Evolutionary conservation across 2,329 filamentous ascomycete genomes (phyloP).

Genomic region (Colletotrichum phormii): DNA sequence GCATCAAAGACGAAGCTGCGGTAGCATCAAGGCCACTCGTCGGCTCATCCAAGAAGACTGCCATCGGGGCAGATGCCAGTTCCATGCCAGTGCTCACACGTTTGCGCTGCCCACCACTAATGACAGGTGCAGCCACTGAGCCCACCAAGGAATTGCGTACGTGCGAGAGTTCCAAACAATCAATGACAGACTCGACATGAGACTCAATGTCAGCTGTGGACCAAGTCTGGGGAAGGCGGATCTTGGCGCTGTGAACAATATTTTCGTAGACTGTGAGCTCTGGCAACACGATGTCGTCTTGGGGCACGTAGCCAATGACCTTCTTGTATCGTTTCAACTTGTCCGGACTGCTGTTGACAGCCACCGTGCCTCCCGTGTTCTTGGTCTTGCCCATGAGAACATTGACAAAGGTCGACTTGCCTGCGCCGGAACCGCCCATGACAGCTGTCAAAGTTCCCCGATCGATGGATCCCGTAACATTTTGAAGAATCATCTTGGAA

Average conservation of each 20-base stretch:
- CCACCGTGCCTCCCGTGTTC: conserved; percentile 62
- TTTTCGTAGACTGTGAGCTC: conserved; percentile 73
- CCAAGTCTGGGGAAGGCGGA: conserved; percentile 65
- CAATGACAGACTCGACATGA: conserved; percentile 68
- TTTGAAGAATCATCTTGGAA: conserved; percentile 59
- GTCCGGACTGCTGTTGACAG: conserved; percentile 63
- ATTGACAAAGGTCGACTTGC: conserved; percentile 70
- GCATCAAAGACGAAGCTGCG: conserved; percentile 67
- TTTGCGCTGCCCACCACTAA: conserved; percentile 69
- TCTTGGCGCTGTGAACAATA: conserved; percentile 68
- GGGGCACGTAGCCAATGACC: conserved; percentile 71
- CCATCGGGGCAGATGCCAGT: conserved; percentile 67
- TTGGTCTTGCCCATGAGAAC: conserved; percentile 69
- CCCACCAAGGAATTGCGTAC: conserved; percentile 65
- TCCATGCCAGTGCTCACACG: conserved; percentile 70
- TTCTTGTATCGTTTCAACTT: conserved; percentile 66
- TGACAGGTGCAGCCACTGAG: conserved; percentile 60
- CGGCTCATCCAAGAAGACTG: conserved; percentile 65
- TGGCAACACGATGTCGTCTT: conserved; percentile 70
- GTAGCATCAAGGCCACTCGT: conserved; percentile 67
- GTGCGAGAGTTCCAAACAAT: conserved; percentile 64
- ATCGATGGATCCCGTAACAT: conserved; percentile 66
- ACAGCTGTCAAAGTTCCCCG: conserved; percentile 66
- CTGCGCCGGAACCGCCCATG: conserved; percentile 71
- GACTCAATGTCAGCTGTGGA: conserved; percentile 58